Percentiles rank a stretch among this genome's conserved stretches.
Conservation (phyloP, 208 protist genomes). For the Porcisia deanei region DNA sequence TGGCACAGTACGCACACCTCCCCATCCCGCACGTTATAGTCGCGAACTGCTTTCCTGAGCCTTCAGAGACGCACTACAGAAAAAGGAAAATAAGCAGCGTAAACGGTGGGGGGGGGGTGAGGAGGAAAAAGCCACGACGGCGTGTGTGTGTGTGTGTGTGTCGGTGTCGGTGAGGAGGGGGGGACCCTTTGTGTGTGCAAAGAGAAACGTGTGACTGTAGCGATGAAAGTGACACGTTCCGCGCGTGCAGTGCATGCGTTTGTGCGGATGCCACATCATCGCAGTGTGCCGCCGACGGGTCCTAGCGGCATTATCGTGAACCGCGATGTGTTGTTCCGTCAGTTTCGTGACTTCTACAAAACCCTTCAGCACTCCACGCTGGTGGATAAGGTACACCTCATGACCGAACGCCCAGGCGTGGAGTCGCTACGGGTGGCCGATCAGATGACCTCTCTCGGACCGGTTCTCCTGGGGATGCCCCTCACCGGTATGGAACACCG, state of each 20-base stretch:
- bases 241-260: slow-evolving; percentile 76
- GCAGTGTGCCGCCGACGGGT: slow-evolving; percentile 77
- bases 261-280: slow-evolving; percentile 85
- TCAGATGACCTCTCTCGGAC: slow-evolving; percentile 75
- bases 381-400: slow-evolving; percentile 91
- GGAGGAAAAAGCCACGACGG: no score
- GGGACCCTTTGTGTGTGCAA: neutral
- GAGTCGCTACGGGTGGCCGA: slow-evolving; percentile 84
- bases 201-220: neutral
- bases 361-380: slow-evolving; percentile 85
- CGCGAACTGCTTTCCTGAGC: neutral
- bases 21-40: neutral
- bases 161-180: no score
- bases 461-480: slow-evolving; percentile 85
- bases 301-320: slow-evolving; percentile 88
- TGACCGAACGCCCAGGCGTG: slow-evolving; percentile 74
- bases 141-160: no score
- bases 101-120: no score
- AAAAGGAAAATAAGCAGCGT: neutral
- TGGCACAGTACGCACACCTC: neutral
- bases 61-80: neutral
- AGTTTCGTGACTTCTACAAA: slow-evolving; percentile 91
- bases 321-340: slow-evolving; percentile 85
- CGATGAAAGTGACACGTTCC: slow-evolving; percentile 27
- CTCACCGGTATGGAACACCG: slow-evolving; percentile 85